These are phyloP conservation scores for Coleophoma cylindrospora DNA, from an alignment of 2,329 filamentous ascomycete genomes.

Conservation along the genomic window DNA sequence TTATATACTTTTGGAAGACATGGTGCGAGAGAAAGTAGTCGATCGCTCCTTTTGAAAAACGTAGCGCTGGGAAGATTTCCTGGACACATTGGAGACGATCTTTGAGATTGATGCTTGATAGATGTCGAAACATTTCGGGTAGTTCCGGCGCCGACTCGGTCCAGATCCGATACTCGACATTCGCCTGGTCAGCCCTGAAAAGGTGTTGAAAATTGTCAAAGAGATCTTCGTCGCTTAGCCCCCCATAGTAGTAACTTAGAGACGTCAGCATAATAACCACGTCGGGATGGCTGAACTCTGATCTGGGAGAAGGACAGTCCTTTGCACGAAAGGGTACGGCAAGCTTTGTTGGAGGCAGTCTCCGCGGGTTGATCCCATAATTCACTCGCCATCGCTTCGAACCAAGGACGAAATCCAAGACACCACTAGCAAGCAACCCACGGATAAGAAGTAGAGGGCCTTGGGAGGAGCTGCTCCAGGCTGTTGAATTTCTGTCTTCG, in stretches of 20 bases:
- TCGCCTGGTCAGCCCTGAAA: constrained; percentile 42
- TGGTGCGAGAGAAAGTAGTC: constrained; percentile 56
- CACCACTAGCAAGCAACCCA: constrained; percentile 42
- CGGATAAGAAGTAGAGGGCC: constrained; percentile 36
- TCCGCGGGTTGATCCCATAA: constrained; percentile 49
- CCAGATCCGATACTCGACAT: constrained; percentile 44
- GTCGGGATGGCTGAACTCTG: constrained; percentile 65
- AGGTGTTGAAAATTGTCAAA: constrained; percentile 42
- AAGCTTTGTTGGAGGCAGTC: constrained; percentile 40
- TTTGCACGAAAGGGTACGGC: constrained; percentile 66
- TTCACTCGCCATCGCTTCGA: constrained; percentile 52
- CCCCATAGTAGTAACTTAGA: constrained; percentile 61
- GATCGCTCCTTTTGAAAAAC: constrained; percentile 44
- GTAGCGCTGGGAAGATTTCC: constrained; percentile 46
- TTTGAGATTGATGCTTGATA: constrained; percentile 50
- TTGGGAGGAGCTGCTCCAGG: too few relatives aligned
- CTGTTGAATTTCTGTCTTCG: constrained; percentile 13
- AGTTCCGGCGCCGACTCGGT: constrained; percentile 28
- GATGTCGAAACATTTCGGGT: constrained; percentile 29
- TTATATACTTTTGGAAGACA: constrained; percentile 56
- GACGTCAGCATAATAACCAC: constrained; percentile 60
- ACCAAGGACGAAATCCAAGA: constrained; percentile 35
- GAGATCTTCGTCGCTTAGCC: constrained; percentile 44
- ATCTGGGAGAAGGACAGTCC: constrained; percentile 53
- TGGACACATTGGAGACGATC: constrained; percentile 36